Conservation (phyloP, 2,329 filamentous ascomycete genomes). For the Diaporthe eres region DNA sequence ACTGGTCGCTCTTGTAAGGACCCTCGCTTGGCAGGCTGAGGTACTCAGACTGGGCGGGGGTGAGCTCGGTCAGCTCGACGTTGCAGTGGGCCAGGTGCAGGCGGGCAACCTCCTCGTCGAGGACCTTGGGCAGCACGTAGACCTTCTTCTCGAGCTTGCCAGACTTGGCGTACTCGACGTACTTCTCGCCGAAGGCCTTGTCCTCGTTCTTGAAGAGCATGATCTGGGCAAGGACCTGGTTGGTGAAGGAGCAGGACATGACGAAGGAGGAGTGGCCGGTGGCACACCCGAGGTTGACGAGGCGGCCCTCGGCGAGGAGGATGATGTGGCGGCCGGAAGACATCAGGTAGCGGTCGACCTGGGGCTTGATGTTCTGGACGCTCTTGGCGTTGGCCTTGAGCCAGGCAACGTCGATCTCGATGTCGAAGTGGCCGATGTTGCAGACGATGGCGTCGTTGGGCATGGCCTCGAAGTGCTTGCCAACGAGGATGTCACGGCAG, state of each 20-base stretch:
- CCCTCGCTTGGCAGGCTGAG: slow-evolving; percentile 88
- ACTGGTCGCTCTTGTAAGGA: slow-evolving; percentile 97
- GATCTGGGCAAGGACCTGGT: slow-evolving; percentile 99
- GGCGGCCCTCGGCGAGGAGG: slow-evolving; percentile 96
- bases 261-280: slow-evolving; percentile 99
- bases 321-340: slow-evolving; percentile 96
- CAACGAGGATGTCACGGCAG: slow-evolving; percentile 97
- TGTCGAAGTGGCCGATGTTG: slow-evolving; percentile 99
- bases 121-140: slow-evolving; percentile 98
- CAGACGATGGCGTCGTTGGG: slow-evolving; percentile 98
- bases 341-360: slow-evolving; percentile 99
- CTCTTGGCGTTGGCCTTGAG: slow-evolving; percentile 96
- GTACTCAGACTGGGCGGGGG: slow-evolving; percentile 91
- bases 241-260: slow-evolving; percentile 99
- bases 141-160: slow-evolving; percentile 93
- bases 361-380: slow-evolving; percentile 99
- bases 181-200: slow-evolving; percentile 90
- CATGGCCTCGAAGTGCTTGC: slow-evolving; percentile 95
- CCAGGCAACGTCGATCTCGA: slow-evolving; percentile 99
- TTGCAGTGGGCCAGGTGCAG: slow-evolving; percentile 95
- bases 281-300: slow-evolving; percentile 99
- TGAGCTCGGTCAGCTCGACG: slow-evolving; percentile 91
- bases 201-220: slow-evolving; percentile 96
- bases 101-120: slow-evolving; percentile 97
- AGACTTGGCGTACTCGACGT: slow-evolving; percentile 93